Evolutionary conservation across 1,284 basidiomycete genomes (phyloP).

Genomic region (Fomes fomentarius): DNA sequence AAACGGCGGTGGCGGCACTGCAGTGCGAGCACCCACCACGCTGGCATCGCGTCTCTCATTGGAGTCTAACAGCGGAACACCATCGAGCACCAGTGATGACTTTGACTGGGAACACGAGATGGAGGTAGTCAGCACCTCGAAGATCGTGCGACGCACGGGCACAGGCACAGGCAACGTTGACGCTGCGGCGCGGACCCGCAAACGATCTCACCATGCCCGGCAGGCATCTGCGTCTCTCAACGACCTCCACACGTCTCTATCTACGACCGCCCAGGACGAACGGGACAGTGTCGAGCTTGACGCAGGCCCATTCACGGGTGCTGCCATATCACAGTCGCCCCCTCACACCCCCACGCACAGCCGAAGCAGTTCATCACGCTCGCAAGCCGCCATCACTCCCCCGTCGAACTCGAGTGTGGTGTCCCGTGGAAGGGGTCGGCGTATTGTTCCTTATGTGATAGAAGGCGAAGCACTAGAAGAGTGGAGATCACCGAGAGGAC

Average conservation of each 20-base stretch:
- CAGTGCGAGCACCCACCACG: slow-evolving; percentile 19
- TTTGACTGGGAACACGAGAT: slow-evolving; percentile 35
- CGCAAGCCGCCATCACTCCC: background rate
- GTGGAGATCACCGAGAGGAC: slow-evolving; percentile 3
- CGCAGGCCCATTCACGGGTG: slow-evolving; percentile 5
- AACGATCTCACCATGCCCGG: background rate
- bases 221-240: slow-evolving; percentile 9
- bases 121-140: slow-evolving; percentile 26
- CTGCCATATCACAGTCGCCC: background rate
- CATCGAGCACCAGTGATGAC: slow-evolving; percentile 35
- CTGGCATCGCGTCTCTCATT: slow-evolving; percentile 30
- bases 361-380: slow-evolving; percentile 13
- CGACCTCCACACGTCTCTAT: slow-evolving; percentile 4
- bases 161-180: no score
- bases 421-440: background rate
- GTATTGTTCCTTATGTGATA: slow-evolving; percentile 13
- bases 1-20: no score
- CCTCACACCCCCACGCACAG: slow-evolving; percentile 4
- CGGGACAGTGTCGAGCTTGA: slow-evolving; percentile 23
- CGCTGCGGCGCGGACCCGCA: background rate
- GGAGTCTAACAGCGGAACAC: slow-evolving; percentile 33
- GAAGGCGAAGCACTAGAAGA: background rate
- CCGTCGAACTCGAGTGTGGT: background rate
- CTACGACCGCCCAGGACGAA: background rate
- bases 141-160: background rate